These are phyloP conservation scores for Endocalyx cinctus DNA, from an alignment of 2,329 filamentous ascomycete genomes.

Conservation along the genomic window DNA sequence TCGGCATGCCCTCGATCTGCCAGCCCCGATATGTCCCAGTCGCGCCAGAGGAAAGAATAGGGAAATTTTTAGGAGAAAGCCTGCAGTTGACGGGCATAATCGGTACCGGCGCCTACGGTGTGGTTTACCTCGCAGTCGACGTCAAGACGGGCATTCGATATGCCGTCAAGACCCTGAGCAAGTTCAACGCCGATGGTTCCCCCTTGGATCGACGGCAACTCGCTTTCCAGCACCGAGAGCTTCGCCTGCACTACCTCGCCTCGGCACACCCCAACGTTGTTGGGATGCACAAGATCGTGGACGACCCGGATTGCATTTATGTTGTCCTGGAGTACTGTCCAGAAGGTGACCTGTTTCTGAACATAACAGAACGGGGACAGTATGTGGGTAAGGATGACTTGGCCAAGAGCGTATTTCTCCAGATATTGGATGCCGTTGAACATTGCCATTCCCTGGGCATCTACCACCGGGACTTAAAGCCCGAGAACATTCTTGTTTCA, in stretches of 20 bases:
- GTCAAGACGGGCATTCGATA: constrained; percentile 76
- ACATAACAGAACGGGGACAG: constrained; percentile 91
- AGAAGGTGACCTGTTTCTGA: constrained; percentile 93
- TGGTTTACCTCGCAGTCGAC: constrained; percentile 87
- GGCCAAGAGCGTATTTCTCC: constrained; percentile 83
- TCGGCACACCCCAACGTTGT: constrained; percentile 91
- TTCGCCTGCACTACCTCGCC: constrained; percentile 83
- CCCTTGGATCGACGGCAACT: constrained; percentile 78
- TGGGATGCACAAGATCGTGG: constrained; percentile 88
- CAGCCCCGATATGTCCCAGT: constrained; percentile 50
- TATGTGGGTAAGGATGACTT: constrained; percentile 90
- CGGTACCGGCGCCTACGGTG: constrained; percentile 91
- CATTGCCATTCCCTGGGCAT: constrained; percentile 91
- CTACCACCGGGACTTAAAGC: constrained; percentile 96
- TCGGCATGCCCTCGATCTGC: constrained; percentile 32
- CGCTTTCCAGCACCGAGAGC: constrained; percentile 89
- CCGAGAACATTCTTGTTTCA: constrained; percentile 93
- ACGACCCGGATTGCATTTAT: constrained; percentile 87
- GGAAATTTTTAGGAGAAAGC: constrained; percentile 75
- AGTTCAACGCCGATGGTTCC: constrained; percentile 67
- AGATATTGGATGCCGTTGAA: constrained; percentile 93
- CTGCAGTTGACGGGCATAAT: constrained; percentile 81
- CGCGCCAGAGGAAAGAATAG: constrained; percentile 79
- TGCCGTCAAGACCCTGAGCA: constrained; percentile 96
- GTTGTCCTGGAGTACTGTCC: constrained; percentile 96